Evolutionary conservation across 2,329 filamentous ascomycete species (phyloP).

Genomic region (Fusarium palustre): DNA sequence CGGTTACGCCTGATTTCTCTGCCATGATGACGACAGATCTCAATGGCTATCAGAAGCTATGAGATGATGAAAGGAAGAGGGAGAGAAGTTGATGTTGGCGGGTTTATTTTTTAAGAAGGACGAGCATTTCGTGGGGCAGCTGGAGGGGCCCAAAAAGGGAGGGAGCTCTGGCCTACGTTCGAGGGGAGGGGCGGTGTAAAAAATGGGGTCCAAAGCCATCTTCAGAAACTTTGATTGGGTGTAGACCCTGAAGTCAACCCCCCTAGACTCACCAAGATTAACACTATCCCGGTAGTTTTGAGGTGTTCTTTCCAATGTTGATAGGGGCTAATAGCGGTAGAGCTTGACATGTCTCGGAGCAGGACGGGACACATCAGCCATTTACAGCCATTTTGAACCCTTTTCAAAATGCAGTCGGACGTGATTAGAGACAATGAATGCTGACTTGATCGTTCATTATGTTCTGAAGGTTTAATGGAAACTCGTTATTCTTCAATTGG

Average conservation of each 20-base stretch:
- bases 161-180: constrained; percentile 33
- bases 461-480: not conserved
- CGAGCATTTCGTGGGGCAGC: constrained; percentile 36
- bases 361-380: constrained; percentile 7
- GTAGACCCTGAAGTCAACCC: not conserved
- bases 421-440: not conserved
- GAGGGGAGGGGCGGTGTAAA: constrained; percentile 38
- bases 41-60: constrained; percentile 45
- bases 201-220: constrained; percentile 17
- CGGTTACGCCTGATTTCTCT: constrained; percentile 49
- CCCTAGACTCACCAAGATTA: constrained; percentile 25
- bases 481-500: not conserved
- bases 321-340: constrained; percentile 25
- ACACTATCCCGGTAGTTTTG: constrained; percentile 31
- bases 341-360: constrained; percentile 22
- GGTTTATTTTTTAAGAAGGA: constrained; percentile 39
- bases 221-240: constrained; percentile 18
- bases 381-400: not conserved
- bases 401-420: not conserved
- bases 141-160: constrained; percentile 30
- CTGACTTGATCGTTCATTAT: no score
- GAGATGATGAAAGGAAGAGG: constrained; percentile 33
- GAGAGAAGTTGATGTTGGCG: constrained; percentile 23
- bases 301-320: constrained; percentile 27
- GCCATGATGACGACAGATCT: constrained; percentile 50